phyloP scores from a whole-genome alignment of 2,329 filamentous ascomycete species.

The Myriosclerotinia duriaeana region DNA sequence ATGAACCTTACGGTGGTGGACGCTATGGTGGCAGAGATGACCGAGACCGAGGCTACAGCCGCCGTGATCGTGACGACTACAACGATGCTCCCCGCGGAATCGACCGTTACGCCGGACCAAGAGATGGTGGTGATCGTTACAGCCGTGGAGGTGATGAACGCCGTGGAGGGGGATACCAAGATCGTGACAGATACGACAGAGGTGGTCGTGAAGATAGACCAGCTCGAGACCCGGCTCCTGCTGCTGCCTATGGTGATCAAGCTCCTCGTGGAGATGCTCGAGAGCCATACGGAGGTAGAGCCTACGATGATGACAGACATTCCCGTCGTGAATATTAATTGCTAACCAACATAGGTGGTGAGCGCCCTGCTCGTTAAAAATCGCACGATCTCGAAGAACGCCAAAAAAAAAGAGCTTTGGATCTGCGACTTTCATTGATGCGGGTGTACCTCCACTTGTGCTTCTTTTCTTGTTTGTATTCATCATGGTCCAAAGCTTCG shows the following conservation, averaged over 20 bases:
- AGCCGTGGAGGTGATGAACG: slow-evolving; percentile 45
- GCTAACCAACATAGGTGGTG: slow-evolving; percentile 42
- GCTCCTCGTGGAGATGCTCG: slow-evolving; percentile 46
- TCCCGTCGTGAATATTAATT: slow-evolving; percentile 42
- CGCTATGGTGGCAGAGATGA: slow-evolving; percentile 46
- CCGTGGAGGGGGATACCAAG: slow-evolving; percentile 47
- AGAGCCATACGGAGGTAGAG: slow-evolving; percentile 47
- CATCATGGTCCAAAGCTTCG: slow-evolving; percentile 41
- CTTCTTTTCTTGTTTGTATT: slow-evolving; percentile 39
- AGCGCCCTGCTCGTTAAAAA: slow-evolving; percentile 44
- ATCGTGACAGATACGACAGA: slow-evolving; percentile 46
- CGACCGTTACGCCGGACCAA: slow-evolving; percentile 39
- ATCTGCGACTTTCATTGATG: slow-evolving; percentile 42
- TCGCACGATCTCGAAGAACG: slow-evolving; percentile 39
- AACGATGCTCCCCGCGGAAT: slow-evolving; percentile 41
- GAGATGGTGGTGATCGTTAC: slow-evolving; percentile 31
- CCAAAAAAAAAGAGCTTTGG: slow-evolving; percentile 39
- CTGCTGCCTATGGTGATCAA: slow-evolving; percentile 46
- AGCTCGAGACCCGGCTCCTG: slow-evolving; percentile 44
- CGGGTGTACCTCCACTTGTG: slow-evolving; percentile 40
- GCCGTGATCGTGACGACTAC: slow-evolving; percentile 43
- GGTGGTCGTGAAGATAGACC: slow-evolving; percentile 53
- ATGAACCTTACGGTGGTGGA: slow-evolving; percentile 35
- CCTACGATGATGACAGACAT: slow-evolving; percentile 41
- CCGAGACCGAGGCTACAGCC: slow-evolving; percentile 45